Percentiles rank a stretch among this genome's conserved stretches.
Evolutionary conservation across 345 rosid species (phyloP).

Genomic region (Eucalyptus pumila): DNA sequence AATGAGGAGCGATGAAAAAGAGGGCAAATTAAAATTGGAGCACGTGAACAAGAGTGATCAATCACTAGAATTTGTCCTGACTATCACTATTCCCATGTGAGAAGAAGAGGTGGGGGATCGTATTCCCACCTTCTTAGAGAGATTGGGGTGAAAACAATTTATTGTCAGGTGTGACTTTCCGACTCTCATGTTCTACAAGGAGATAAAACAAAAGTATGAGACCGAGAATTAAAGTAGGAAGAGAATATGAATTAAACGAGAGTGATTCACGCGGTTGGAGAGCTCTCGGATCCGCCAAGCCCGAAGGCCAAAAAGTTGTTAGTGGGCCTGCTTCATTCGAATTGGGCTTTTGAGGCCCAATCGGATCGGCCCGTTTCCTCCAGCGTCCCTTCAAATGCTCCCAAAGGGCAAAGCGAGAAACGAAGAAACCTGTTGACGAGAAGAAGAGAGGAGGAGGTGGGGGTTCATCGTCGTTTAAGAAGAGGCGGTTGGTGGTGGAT

Average conservation of each 20-base stretch:
- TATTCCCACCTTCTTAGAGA: rapidly evolving
- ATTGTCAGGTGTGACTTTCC: rapidly evolving
- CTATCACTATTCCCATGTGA: rapidly evolving
- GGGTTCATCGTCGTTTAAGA: not conserved
- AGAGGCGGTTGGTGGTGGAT: not conserved
- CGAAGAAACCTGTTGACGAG: not conserved
- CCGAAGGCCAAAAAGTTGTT: not conserved
- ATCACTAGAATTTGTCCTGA: rapidly evolving
- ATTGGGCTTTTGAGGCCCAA: not conserved
- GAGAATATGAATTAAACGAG: rapidly evolving
- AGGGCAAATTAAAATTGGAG: not conserved
- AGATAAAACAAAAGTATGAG: rapidly evolving
- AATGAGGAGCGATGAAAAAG: not conserved
- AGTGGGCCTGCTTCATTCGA: not conserved
- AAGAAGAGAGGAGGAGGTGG: too few species aligned
- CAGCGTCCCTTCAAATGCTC: not conserved
- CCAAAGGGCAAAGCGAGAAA: not conserved
- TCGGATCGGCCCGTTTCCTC: not conserved
- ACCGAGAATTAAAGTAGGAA: rapidly evolving
- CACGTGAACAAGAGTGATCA: not conserved
- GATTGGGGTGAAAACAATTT: rapidly evolving
- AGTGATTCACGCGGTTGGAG: rapidly evolving
- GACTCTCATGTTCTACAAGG: rapidly evolving
- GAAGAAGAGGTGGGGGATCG: rapidly evolving
- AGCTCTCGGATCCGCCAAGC: not conserved